Conservation (phyloP, 768 basidiomycete species). For the Boletus vermiculosoides region DNA sequence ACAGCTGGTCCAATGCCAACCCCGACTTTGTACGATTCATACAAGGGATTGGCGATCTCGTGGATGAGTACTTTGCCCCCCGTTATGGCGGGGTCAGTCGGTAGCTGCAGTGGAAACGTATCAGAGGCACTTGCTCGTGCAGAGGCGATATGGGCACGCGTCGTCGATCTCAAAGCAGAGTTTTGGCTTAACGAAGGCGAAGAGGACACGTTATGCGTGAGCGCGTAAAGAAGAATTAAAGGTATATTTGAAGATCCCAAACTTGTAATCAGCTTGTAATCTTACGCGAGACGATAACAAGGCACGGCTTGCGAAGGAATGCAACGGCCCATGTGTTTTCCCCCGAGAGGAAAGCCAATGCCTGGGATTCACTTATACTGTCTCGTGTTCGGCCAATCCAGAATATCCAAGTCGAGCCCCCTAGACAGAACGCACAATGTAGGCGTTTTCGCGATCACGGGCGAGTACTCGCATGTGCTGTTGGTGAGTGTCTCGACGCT, state of each 20-base stretch:
- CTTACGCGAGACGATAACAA: background rate
- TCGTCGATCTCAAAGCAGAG: conserved; percentile 56
- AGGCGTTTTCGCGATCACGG: too few species aligned
- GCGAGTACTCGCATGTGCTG: too few species aligned
- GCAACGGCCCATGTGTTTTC: background rate
- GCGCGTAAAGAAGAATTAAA: background rate
- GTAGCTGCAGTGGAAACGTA: conserved; percentile 6
- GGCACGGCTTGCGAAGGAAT: too few species aligned
- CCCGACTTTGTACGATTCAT: conserved; percentile 56
- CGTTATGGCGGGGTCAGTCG: conserved; percentile 34
- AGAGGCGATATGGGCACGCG: conserved; percentile 55
- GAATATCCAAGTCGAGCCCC: too few species aligned
- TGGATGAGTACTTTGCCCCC: conserved; percentile 41
- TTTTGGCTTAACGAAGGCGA: conserved; percentile 57
- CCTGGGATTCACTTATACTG: too few species aligned
- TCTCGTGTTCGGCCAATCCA: too few species aligned
- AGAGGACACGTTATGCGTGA: conserved; percentile 17
- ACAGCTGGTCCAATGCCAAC: conserved; percentile 55
- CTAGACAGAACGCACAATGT: too few species aligned
- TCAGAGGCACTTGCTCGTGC: conserved; percentile 30
- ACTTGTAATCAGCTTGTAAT: background rate
- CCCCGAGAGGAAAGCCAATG: too few species aligned
- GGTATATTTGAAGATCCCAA: background rate
- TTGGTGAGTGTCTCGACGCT: too few species aligned
- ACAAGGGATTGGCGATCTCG: conserved; percentile 44